phyloP scores from a whole-genome alignment of 1,284 basidiomycete genomes.

The Leccinum fallax region DNA sequence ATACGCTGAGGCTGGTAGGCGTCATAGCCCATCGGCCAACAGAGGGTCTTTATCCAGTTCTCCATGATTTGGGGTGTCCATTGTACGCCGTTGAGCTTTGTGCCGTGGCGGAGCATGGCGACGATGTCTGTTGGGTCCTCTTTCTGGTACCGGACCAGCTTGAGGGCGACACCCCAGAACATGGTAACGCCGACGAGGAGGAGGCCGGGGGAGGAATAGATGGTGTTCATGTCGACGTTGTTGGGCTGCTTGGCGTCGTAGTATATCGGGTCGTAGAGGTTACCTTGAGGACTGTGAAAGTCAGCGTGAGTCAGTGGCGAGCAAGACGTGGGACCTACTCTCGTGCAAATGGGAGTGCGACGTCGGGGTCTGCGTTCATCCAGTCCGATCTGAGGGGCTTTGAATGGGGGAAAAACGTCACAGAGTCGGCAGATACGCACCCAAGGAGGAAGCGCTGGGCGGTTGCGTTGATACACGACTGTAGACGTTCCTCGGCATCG shows the following conservation, averaged over 20 bases:
- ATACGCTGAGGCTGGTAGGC: conserved; percentile 46
- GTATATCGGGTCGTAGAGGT: conserved; percentile 60
- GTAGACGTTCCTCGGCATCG: conserved; percentile 54
- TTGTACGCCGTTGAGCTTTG: conserved; percentile 46
- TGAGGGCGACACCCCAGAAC: conserved; percentile 68
- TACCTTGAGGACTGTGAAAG: conserved; percentile 39
- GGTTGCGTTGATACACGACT: conserved; percentile 56
- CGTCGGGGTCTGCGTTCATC: conserved; percentile 73
- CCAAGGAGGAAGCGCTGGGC: conserved; percentile 53
- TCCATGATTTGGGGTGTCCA: conserved; percentile 59
- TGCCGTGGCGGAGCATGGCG: conserved; percentile 51
- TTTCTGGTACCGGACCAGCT: conserved; percentile 65
- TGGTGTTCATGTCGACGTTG: conserved; percentile 55
- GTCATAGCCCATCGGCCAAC: conserved; percentile 59
- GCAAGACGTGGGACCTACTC: conserved; percentile 48
- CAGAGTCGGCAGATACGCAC: conserved; percentile 14
- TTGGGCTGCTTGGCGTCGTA: conserved; percentile 48
- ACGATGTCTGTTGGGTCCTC: conserved; percentile 51
- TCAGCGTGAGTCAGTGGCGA: conserved; percentile 14
- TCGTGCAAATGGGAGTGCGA: conserved; percentile 60
- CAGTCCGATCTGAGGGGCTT: conserved; percentile 49
- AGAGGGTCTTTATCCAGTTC: conserved; percentile 51
- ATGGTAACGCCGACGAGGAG: conserved; percentile 61
- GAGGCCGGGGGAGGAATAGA: conserved; percentile 58
- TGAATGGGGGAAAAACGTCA: conserved; percentile 1